Conservation (phyloP, 495 filamentous ascomycete genomes). For the Schizothecium vesticola region DNA sequence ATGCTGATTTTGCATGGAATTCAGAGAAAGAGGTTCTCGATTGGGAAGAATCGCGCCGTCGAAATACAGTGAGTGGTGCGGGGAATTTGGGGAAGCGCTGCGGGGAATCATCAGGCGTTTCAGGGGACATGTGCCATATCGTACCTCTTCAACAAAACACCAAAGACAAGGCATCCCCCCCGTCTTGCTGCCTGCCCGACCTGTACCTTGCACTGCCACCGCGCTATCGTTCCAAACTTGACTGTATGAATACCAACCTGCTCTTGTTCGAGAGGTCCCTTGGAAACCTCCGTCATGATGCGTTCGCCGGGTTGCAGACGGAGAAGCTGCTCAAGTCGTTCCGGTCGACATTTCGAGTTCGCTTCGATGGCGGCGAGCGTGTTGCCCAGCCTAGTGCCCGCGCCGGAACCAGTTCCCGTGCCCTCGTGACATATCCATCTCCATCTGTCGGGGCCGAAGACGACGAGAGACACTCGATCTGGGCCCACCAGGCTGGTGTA, state of each 20-base stretch:
- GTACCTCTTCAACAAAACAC: background rate
- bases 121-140: background rate
- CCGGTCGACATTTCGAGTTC: slow-evolving; percentile 56
- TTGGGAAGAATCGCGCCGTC: background rate
- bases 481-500: slow-evolving; percentile 70
- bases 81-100: background rate
- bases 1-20: background rate
- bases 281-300: slow-evolving; percentile 55
- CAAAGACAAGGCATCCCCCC: background rate
- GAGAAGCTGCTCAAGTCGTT: slow-evolving; percentile 51
- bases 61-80: background rate
- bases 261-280: slow-evolving; percentile 66
- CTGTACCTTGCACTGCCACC: background rate
- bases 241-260: slow-evolving; percentile 60
- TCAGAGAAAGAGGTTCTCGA: background rate
- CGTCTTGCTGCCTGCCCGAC: background rate
- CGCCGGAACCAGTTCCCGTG: slow-evolving; percentile 8
- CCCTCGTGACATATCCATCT: background rate
- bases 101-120: background rate
- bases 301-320: slow-evolving; percentile 58
- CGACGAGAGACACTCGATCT: slow-evolving; percentile 19
- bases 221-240: background rate
- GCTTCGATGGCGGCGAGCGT: slow-evolving; percentile 58
- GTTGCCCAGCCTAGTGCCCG: slow-evolving; percentile 9
- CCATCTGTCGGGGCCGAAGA: background rate